Evolutionary conservation across 257 asterid genomes (phyloP), one percentile per base, ranked within the genome.

Genomic region (Petunia secreta): DNA sequence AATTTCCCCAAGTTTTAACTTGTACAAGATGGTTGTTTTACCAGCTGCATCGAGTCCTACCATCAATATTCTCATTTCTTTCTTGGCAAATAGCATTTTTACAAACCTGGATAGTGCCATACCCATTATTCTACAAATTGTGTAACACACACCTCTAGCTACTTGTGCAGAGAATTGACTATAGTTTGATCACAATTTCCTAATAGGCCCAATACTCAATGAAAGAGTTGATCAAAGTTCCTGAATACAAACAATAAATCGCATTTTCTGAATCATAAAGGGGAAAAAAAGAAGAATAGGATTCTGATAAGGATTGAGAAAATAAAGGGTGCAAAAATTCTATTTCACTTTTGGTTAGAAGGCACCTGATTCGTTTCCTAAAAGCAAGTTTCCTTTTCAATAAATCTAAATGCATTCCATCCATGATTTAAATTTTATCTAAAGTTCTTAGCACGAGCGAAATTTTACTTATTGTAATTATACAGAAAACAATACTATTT

Each of bases 11-110:
- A 89, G 90, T 79, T 87, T 85, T 50, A 89, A 80, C 85, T 89
- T 87, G 89, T 87, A 85, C 8, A 87, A 81, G 11, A 87, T 87
- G 4, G 90, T 89, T 13, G 90, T 87, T 79, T 89, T 89, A 50
- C 90, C 92, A 4, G 92, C 85, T 1, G 88, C 87, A 74, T 89
- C 89, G 16, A 89, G 90, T 53, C 92, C 92, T 6, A 87, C 90
- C 92, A 89, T 87, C 39, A 87, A 79, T 73, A 89, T 89, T 83
- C 89, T 87, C 89, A 89, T 89, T 44, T 89, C 89, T 67, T 81
- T 85, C 80, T 85, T 82, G 2, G 85, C 86, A 68, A 85, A 86
- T 6, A 87, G 80, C 86, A 71, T 78, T 73, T 83, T 87, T 58
- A 84, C 75, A 40, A 84, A 37, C 78, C 85, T 59, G 3, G 92